A percentile compares a stretch with the other conserved stretches of the same genome.
phyloP scores from a whole-genome alignment of 805 yeast genomes.

The Komagataella ulmi region DNA sequence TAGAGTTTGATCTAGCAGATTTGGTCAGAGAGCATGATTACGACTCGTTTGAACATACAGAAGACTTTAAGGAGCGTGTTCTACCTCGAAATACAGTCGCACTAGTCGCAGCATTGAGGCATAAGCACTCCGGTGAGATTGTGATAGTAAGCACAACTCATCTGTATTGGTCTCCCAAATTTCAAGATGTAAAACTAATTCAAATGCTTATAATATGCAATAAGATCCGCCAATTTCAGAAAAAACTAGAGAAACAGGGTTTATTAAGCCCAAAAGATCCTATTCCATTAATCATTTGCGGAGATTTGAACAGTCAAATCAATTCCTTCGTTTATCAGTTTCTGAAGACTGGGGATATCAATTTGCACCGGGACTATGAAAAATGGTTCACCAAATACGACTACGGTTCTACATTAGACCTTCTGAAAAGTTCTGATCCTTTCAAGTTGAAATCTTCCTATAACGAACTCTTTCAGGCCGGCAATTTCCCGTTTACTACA shows the following conservation, averaged over 20 bases:
- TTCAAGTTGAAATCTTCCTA: conserved; percentile 14
- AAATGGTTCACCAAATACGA: conserved; percentile 10
- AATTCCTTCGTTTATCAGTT: conserved; percentile 35
- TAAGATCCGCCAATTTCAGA: background rate
- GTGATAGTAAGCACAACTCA: conserved; percentile 46
- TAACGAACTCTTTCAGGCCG: conserved; percentile 9
- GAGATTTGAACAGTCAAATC: conserved; percentile 44
- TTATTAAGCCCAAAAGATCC: background rate
- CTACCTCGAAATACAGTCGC: conserved; percentile 43
- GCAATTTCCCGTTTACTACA: conserved; percentile 21
- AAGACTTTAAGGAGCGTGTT: conserved; percentile 21
- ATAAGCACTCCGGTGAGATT: conserved; percentile 22
- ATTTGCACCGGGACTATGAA: conserved; percentile 6
- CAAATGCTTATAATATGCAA: conserved; percentile 30
- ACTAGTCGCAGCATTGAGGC: conserved; percentile 32
- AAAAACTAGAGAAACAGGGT: background rate
- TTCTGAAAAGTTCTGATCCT: background rate
- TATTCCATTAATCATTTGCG: conserved; percentile 25
- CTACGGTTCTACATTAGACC: conserved; percentile 5
- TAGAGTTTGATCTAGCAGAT: conserved; percentile 19
- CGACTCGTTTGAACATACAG: conserved; percentile 17
- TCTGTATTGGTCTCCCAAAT: conserved; percentile 42
- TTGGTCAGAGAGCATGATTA: conserved; percentile 12
- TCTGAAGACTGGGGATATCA: conserved; percentile 8
- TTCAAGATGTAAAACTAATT: conserved; percentile 37